A percentile compares a stretch with the other conserved stretches of the same genome.
Conservation (phyloP, 1,284 basidiomycete genomes). For the Ganoderma boninense region DNA sequence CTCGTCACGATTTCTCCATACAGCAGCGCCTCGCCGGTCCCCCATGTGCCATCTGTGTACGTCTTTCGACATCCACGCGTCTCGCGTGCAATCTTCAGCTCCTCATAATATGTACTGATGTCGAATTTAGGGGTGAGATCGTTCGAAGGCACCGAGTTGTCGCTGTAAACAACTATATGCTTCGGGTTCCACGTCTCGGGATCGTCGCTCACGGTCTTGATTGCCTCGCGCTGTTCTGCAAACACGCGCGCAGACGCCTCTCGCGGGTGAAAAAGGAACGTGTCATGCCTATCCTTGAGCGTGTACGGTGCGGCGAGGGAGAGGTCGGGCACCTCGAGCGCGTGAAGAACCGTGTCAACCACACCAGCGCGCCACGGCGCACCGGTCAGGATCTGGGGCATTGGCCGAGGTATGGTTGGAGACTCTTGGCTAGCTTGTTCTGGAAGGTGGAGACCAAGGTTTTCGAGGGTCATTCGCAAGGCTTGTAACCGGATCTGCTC, state of each 20-base stretch:
- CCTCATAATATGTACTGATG: conserved; percentile 56
- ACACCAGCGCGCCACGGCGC: conserved; percentile 27
- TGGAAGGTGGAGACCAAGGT: conserved; percentile 58
- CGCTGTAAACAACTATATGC: conserved; percentile 51
- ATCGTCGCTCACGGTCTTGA: conserved; percentile 25
- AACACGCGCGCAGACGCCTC: conserved; percentile 48
- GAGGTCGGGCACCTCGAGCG: conserved; percentile 44
- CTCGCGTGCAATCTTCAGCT: conserved; percentile 33
- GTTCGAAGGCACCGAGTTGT: conserved; percentile 46
- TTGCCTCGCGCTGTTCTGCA: conserved; percentile 40
- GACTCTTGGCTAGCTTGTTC: background rate
- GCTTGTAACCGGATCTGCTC: conserved; percentile 44
- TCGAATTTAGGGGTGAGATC: conserved; percentile 67
- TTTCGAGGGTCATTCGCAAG: conserved; percentile 52
- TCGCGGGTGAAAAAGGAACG: conserved; percentile 65
- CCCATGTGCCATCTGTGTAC: conserved; percentile 48
- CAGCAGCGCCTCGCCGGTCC: conserved; percentile 79
- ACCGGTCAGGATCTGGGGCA: conserved; percentile 59
- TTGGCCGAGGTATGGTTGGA: conserved; percentile 40
- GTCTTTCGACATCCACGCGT: conserved; percentile 17
- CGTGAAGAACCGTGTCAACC: conserved; percentile 35
- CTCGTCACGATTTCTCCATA: conserved; percentile 94
- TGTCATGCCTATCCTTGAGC: conserved; percentile 69
- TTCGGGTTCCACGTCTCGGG: conserved; percentile 53
- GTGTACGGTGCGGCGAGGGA: conserved; percentile 39